Base-by-base conservation (phyloP, 2,329 filamentous ascomycete species). In the Diplodia seriata region DNA sequence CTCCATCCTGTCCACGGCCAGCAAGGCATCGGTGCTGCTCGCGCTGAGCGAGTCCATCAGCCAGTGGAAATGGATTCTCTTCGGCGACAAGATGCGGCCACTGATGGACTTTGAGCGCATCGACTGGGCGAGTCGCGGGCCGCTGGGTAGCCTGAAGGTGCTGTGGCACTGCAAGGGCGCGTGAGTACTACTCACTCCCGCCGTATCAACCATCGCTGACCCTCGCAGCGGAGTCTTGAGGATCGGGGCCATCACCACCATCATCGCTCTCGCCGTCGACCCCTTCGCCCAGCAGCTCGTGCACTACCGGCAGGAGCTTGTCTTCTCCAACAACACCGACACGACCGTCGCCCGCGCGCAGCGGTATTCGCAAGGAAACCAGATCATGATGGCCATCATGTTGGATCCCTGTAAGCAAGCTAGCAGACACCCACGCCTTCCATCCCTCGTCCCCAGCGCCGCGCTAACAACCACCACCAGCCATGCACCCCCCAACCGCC, bases 71-170 rank as follows among this genome's bases (percentile, higher is more conserved):
- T 62, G 57, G 57, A 57, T 57, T 23, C 54, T 57, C 1, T 57
- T 57, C 33, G n/a, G 31, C 11, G 20, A 38, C n/a, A 31, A 57
- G 15, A 15, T 29, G 26, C 54, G 63, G 15, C 64, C 55, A 18
- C 43, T 70, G 40, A 55, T 69, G 14, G 67, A 69, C 14, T 68
- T 71, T 23, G 67, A 70, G 40, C 38, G 53, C 2, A 64, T 70
- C 43, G 68, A 70, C 18, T 38, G 15, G 12, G 68, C 68, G 20
- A 67, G 67, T 15, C 49, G 66, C 12, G 67, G 70, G 1, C 56
- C 54, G 4, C 36, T 68, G 9, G 69, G 68, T 2, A 55, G 56
- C 33, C 14, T 67, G 38, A 31, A 67, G 50, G 11, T 69, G n/a
- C n/a, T 70, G 38, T 61, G 53, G 18, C 53, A 53, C 18, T 43